phyloP scores from a whole-genome alignment of 306 rosid genomes.

The Gynostemma pentaphyllum region DNA sequence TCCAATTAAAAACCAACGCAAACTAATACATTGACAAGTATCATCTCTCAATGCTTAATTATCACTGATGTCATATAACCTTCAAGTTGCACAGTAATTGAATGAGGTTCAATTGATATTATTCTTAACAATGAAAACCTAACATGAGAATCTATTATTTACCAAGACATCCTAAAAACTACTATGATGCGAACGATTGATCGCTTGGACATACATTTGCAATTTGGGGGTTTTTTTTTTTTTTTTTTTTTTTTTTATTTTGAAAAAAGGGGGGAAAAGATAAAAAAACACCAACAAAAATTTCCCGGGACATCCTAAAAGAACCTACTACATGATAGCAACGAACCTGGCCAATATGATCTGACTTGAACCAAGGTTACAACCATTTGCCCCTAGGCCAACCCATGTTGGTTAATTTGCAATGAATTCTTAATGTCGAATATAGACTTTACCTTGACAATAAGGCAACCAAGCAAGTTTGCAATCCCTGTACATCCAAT shows the following conservation, averaged over 20 bases:
- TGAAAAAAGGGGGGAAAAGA: no score
- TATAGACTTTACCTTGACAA: slow-evolving; percentile 45
- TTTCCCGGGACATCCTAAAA: not conserved
- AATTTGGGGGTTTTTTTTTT: no score
- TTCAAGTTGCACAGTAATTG: not conserved
- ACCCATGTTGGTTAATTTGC: no score
- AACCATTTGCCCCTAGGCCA: no score
- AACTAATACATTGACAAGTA: not conserved
- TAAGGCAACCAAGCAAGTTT: slow-evolving; percentile 82
- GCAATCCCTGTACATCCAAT: slow-evolving; percentile 68
- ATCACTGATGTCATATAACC: not conserved
- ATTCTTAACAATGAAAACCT: not conserved
- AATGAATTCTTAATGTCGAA: not conserved
- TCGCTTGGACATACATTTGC: no score
- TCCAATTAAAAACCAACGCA: not conserved
- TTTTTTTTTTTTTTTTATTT: no score
- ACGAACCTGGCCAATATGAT: no score
- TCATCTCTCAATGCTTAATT: not conserved
- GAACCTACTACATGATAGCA: not conserved
- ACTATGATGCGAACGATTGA: no score
- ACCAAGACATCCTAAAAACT: not conserved
- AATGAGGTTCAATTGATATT: not conserved
- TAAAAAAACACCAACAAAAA: no score
- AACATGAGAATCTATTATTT: not conserved
- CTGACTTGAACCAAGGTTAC: no score